Base-by-base conservation (phyloP, 306 rosid species). In the Vicia villosa region DNA sequence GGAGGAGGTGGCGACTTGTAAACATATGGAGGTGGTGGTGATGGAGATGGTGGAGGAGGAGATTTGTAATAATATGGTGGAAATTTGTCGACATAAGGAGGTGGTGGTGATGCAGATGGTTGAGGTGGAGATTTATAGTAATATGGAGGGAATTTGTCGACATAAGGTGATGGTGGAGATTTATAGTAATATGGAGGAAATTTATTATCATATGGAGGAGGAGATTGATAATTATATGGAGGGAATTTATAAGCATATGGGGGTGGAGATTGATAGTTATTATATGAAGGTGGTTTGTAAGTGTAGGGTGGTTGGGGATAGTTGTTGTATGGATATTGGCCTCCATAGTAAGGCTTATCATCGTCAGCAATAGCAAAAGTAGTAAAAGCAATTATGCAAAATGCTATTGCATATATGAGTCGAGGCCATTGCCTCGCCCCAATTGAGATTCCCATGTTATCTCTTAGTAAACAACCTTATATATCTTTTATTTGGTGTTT, bases 371-470 rank as follows among this genome's bases (percentile, higher is more conserved):
- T 78, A 6, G 55, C 76, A 4, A 66, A 22, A 54, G 16, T 78
- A 54, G 19, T 55, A 9, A 55, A 43, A 28, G 86, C 81, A 38
- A 77, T 67, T 37, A 85, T 57, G 74, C 83, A 80, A 36, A 88
- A 54, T 52, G 75, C 79, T 54, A 81, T 9, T 60, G 82, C 84
- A 50, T 28, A 72, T 16, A 83, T 58, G 68, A 85, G 68, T 22
- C 5, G 79, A 76, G 89, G 83, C 87, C 73, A 77, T 0, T 64
- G 85, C 82, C 83, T 75, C 57, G 41, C 49, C 52, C 70, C 69
- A 14, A 22, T 16, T 36, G 56, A 54, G 17, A 61, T 69, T 71
- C 84, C 79, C 89, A 87, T 87, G 16, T 16, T 52, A n/a, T 52
- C 69, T 59, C 9, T 17, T 22, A 22, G 3, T 61, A 32, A 58